phyloP scores from a whole-genome alignment of 2,329 filamentous ascomycete genomes.

The Xylariaceae sp. region DNA sequence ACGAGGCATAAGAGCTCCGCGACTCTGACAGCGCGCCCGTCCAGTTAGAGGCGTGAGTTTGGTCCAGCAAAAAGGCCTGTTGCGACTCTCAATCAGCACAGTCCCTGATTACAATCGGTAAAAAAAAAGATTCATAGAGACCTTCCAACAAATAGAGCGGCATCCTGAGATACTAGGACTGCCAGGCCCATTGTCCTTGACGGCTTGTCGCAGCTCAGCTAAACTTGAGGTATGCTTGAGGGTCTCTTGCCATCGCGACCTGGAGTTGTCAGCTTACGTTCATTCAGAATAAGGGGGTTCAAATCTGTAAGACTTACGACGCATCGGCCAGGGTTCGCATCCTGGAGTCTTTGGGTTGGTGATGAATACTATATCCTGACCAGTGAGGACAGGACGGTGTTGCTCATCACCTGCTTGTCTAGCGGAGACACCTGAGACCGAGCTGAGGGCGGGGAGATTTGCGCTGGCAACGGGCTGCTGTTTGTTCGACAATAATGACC shows the following conservation, averaged over 20 bases:
- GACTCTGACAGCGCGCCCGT: conserved; percentile 59
- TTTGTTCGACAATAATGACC: no score
- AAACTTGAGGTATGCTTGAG: conserved; percentile 53
- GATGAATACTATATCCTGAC: not conserved
- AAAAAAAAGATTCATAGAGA: conserved; percentile 28
- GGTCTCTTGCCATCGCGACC: conserved; percentile 63
- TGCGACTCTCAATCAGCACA: conserved; percentile 5
- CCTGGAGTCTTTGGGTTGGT: conserved; percentile 13
- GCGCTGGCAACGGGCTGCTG: no score
- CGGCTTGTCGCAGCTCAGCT: conserved; percentile 57
- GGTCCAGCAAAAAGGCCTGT: conserved; percentile 76
- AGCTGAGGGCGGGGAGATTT: not conserved
- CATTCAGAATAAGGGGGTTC: not conserved
- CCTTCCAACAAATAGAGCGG: conserved; percentile 91
- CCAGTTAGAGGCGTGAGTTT: conserved; percentile 64
- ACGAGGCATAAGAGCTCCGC: conserved; percentile 66
- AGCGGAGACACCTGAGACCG: not conserved
- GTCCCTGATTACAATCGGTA: not conserved
- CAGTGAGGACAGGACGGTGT: not conserved
- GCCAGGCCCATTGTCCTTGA: conserved; percentile 52
- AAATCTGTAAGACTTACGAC: conserved; percentile 25
- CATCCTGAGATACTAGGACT: conserved; percentile 67
- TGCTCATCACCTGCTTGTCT: conserved; percentile 8
- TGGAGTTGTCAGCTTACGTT: conserved; percentile 31
- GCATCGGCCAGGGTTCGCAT: conserved; percentile 32